Conservation (phyloP, 257 asterid species). For the Rauvolfia tetraphylla region DNA sequence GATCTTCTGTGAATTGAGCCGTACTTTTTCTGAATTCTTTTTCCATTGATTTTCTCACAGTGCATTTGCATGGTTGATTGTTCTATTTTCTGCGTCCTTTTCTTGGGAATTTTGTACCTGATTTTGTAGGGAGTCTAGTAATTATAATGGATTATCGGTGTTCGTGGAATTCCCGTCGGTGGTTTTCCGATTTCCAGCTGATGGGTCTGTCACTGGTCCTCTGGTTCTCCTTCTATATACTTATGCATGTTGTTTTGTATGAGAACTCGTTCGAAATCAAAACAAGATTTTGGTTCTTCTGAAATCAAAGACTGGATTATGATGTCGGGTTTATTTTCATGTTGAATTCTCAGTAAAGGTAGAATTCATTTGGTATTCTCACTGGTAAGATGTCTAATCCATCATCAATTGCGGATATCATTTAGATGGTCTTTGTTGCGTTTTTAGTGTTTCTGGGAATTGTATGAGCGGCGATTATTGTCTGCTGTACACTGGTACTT, state of each 20-base stretch:
- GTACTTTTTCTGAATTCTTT: no score
- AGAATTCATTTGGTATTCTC: neutral
- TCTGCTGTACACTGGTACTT: conserved; percentile 6
- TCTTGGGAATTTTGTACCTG: neutral
- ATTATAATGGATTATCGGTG: neutral
- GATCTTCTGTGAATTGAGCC: neutral
- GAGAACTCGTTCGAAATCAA: neutral
- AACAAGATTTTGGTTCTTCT: conserved; percentile 1
- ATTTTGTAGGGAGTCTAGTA: neutral
- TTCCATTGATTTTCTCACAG: neutral
- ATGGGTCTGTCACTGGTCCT: neutral
- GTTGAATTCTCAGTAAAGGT: neutral
- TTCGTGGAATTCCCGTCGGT: neutral
- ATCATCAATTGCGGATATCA: conserved; percentile 18
- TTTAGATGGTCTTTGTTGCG: conserved; percentile 17
- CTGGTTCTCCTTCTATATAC: neutral
- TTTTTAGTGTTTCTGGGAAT: conserved; percentile 6
- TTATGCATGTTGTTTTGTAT: neutral
- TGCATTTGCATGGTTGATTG: conserved; percentile 8
- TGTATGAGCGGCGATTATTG: conserved; percentile 14
- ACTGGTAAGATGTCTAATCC: conserved; percentile 13
- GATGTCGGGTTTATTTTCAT: conserved; percentile 9
- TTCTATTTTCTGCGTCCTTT: neutral
- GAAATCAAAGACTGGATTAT: conserved; percentile 2
- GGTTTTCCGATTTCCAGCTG: conserved; percentile 4